These are phyloP conservation scores for Rhododendron molle DNA, from an alignment of 148 eudicot species.

Conservation along the genomic window DNA sequence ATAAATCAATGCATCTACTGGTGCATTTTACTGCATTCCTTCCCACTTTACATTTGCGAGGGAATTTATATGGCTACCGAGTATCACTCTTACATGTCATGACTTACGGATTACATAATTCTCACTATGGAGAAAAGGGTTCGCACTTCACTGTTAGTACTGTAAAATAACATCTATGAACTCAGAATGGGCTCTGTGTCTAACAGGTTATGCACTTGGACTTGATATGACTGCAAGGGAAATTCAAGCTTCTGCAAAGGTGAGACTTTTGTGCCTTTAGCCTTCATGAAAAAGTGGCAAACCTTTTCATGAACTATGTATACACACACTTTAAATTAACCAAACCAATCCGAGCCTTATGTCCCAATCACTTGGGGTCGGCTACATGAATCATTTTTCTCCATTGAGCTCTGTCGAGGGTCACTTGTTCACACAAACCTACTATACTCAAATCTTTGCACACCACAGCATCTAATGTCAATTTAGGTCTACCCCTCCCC, in stretches of 20 bases:
- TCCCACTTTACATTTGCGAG: neutral
- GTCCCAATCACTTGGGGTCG: too few species aligned
- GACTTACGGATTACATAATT: neutral
- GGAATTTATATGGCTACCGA: neutral
- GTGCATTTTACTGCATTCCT: neutral
- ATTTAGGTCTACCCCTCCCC: too few species aligned
- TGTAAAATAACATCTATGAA: neutral
- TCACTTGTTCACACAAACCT: too few species aligned
- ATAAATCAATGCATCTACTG: neutral
- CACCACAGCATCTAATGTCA: too few species aligned
- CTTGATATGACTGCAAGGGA: constrained; percentile 93
- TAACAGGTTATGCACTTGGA: constrained; percentile 80
- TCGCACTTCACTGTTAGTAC: neutral
- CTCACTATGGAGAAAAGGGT: neutral
- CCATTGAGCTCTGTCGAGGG: too few species aligned
- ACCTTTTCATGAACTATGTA: neutral
- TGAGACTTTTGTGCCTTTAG: constrained; percentile 1
- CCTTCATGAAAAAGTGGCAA: neutral
- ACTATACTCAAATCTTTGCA: too few species aligned
- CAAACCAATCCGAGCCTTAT: too few species aligned
- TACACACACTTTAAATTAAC: neutral
- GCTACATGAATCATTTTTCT: too few species aligned
- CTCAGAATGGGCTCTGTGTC: neutral
- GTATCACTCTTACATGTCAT: neutral
- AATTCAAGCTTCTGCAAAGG: constrained; percentile 80